Evolutionary conservation across 345 rosid genomes (phyloP), one percentile per base, ranked within the genome.

Genomic region (Salix arbutifolia): DNA sequence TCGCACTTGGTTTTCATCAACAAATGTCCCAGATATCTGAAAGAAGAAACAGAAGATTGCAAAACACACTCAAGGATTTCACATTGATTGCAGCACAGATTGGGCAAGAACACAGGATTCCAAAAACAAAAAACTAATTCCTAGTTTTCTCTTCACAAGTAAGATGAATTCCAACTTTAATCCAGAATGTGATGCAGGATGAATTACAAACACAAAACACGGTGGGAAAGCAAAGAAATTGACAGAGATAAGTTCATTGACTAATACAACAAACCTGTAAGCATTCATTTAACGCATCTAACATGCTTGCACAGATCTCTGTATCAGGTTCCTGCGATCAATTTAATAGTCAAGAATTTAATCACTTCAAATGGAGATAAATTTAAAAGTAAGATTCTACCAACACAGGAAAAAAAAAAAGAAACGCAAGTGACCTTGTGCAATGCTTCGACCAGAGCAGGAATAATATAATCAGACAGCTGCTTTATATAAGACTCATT

Each of bases 281-380:
- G 83, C 99, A 96, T 82, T 96, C 99, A 73, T 96, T 96, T 84
- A 96, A 81, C 37, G 99, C 92, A 76, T 94, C 98, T 90, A 96
- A 80, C 98, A 96, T 96, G 80, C 82, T 96, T 76, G 97, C 97
- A 80, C 94, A 87, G 68, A 96, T 94, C 88, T 96, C 99, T 0
- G 92, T 96, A 83, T 96, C 99, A 65, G 98, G 99, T 84, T 96
- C 99, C 99, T 96, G 92, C 84, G 86, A 75, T 42, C 50, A 81
- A 80, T 77, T 70, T 74, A 38, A n/a, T 75, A 23, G 68, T 64
- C 23, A 66, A 66, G 35, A 50, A 40, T 50, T 48, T 77, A 65
- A 46, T 67, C 19, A 30, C 60, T 61, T 17, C 50, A 40, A 73
- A 61, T 25, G 69, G 64, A 56, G 14, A 71, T 48, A 17, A 65